Base-by-base conservation (phyloP, 2,329 filamentous ascomycete species). In the Acrodontium crateriforme region DNA sequence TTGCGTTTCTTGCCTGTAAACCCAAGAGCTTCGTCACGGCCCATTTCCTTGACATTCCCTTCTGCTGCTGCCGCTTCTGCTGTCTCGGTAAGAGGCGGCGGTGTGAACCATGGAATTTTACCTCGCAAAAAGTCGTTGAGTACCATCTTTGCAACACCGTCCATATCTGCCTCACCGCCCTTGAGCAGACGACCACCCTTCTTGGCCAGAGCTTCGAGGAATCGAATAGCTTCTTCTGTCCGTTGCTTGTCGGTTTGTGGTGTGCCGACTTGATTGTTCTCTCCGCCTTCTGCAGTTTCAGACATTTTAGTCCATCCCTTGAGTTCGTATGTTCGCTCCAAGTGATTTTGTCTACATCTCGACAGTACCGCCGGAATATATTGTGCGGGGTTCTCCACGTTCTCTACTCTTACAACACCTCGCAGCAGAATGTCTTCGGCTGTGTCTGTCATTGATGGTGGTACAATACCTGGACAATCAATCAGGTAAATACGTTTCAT, bases 401-500 rank as follows among this genome's bases (percentile, higher is more conserved):
- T 94, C 55, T 98, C 89, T 2, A 95, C 81, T 41, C 89, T 71
- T 8, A 93, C 84, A 6, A 93, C 85, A 40, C 89, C 89, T 39
- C 87, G 73, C 7, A 98, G 67, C 3, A 98, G 66, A 30, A 98
- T 78, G 40, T 94, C 85, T 45, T 85, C 74, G 16, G 85, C 80
- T 0, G 77, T 80, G 47, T 94, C 87, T 30, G 73, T 72, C 36
- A 73, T 73, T 39, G 80, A 89, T 0, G 89, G 87, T 3, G 89
- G 89, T 1, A 95, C 89, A 21, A 98, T 84, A 55, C 89, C 89
- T 20, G 89, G 89, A 47, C 87, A 95, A 47, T 98, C 89, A 44
- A 98, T 95, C 30, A 98, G 69, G 56, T 87, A 85, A 28, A 92
- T 92, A 29, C 83, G 69, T 60, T 85, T 91, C 80, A 92, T 93